These are phyloP conservation scores for Colletotrichum eleusines DNA, from an alignment of 2,329 filamentous ascomycete genomes.

Conservation along the genomic window DNA sequence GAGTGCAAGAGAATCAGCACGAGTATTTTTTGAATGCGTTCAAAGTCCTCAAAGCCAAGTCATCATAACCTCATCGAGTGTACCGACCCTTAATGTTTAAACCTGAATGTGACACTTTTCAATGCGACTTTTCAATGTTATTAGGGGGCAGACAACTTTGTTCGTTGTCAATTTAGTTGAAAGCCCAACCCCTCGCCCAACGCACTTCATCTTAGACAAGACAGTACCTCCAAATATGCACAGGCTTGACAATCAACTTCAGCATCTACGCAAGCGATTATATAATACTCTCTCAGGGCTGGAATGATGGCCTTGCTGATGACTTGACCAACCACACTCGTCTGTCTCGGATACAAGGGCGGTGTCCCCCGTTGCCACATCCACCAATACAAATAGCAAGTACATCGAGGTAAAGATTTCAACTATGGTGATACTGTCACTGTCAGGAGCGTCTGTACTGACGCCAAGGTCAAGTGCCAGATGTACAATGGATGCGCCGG, in stretches of 20 bases:
- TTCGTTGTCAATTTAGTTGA: no score
- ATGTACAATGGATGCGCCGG: conserved; percentile 47
- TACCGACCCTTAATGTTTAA: no score
- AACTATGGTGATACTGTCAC: conserved; percentile 54
- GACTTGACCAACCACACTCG: conserved; percentile 43
- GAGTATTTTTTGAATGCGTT: no score
- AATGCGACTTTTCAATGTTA: not conserved
- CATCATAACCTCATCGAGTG: no score
- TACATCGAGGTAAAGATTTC: conserved; percentile 51
- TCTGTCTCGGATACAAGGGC: conserved; percentile 47
- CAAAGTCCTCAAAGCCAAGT: no score
- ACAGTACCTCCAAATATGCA: no score
- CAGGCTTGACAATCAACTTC: no score
- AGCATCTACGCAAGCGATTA: not conserved
- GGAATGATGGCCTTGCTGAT: conserved; percentile 25
- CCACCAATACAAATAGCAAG: conserved; percentile 46
- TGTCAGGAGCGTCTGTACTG: conserved; percentile 46
- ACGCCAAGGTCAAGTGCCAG: conserved; percentile 44
- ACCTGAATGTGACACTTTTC: no score
- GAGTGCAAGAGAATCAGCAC: no score
- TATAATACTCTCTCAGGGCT: conserved; percentile 24
- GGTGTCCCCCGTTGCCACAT: conserved; percentile 48
- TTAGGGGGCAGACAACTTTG: not conserved
- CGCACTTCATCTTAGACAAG: no score
- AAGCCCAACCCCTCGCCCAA: no score